Conservation (phyloP, 345 rosid genomes). For the Boechera divaricarpa region DNA sequence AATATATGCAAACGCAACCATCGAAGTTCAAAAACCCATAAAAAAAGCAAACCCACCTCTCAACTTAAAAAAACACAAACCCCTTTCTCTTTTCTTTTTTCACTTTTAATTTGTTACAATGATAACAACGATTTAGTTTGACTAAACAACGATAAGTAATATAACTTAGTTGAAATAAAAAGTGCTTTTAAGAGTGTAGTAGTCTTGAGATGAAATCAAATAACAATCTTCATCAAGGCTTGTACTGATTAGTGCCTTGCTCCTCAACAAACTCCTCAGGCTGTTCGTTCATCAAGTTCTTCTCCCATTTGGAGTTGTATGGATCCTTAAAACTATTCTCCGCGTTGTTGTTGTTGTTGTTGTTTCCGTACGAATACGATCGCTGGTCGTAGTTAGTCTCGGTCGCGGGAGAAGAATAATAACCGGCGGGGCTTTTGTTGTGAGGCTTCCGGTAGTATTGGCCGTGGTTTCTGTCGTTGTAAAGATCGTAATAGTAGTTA, state of each 20-base stretch:
- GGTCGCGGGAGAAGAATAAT: slow-evolving; percentile 32
- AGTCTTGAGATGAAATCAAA: slow-evolving; percentile 36
- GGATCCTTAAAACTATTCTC: slow-evolving; percentile 37
- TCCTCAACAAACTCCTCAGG: slow-evolving; percentile 43
- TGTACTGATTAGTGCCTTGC: slow-evolving; percentile 37
- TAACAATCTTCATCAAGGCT: slow-evolving; percentile 41
- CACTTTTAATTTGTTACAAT: slow-evolving; percentile 37
- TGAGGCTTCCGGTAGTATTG: slow-evolving; percentile 38
- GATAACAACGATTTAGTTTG: slow-evolving; percentile 41
- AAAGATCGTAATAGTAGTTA: slow-evolving; percentile 46
- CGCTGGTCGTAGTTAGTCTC: slow-evolving; percentile 38
- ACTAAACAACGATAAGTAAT: slow-evolving; percentile 44
- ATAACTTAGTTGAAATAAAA: slow-evolving; percentile 41
- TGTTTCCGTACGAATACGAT: slow-evolving; percentile 33
- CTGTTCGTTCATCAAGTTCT: slow-evolving; percentile 33
- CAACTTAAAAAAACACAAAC: slow-evolving; percentile 28
- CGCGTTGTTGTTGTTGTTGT: slow-evolving; percentile 32
- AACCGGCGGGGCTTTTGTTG: slow-evolving; percentile 39
- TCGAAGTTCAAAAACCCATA: slow-evolving; percentile 35
- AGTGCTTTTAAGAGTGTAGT: slow-evolving; percentile 28
- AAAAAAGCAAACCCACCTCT: slow-evolving; percentile 27
- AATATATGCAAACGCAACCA: slow-evolving; percentile 44
- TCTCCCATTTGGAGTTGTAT: slow-evolving; percentile 47
- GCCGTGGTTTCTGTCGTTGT: slow-evolving; percentile 45
- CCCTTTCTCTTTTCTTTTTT: background rate